Base-by-base conservation (phyloP, 495 filamentous ascomycete species). In the Poronia punctata region DNA sequence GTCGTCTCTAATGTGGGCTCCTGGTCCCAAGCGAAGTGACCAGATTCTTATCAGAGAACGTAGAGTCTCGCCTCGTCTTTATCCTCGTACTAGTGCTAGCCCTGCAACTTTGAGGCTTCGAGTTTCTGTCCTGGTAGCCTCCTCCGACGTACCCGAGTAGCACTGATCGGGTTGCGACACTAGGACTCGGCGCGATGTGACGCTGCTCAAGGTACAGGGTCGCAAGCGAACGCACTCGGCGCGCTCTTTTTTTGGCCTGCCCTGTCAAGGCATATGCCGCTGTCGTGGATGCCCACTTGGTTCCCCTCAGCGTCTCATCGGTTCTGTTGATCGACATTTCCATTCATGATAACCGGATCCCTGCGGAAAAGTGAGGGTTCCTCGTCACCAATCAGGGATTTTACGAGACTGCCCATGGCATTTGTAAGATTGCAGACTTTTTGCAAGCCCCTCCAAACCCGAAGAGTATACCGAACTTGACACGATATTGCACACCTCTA, bases 191-290 rank as follows among this genome's bases (percentile, higher is more conserved):
- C 32, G 15, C 20, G 38, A 17, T 18, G 28, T 16, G 29, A 34
- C 22, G 20, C 21, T 16, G 21, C 28, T 41, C 17, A 12, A 32
- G 12, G 29, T 20, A 10, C 34, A 34, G 38, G 32, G 38, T 34
- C 26, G 19, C 21, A 30, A 16, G 12, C 11, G 7, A 33, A 26
- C n/a, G 38, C 17, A 24, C 21, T 26, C 29, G 21, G 19, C 15
- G 26, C 6, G 21, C 11, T 33, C 15, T 20, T 23, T 41, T 34
- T 24, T 5, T 41, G 38, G 28, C 38, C 29, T 41, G 38, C 38
- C 38, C 14, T 41, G 38, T 41, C 38, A 33, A 41, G 38, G 15
- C 28, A 41, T 41, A 9, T 25, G 29, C 23, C 21, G 38, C 29
- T 30, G 29, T 41, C 34, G 20, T 41, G 26, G 21, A 33, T 32